These are phyloP conservation scores for Pseudogymnoascus sp. DNA, from an alignment of 2,329 filamentous ascomycete genomes.

Conservation along the genomic window DNA sequence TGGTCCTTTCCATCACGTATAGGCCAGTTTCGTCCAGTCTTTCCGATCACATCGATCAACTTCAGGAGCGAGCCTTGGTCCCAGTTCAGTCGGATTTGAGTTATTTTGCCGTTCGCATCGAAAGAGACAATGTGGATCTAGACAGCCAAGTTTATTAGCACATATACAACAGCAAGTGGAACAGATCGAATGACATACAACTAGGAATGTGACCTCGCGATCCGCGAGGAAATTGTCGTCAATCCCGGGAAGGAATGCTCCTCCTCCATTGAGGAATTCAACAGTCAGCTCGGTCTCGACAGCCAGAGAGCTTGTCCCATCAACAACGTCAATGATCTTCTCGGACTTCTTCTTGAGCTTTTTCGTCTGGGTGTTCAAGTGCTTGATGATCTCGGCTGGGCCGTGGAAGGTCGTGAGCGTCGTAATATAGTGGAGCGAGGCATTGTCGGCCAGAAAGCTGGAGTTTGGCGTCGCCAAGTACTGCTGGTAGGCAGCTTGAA, in stretches of 20 bases:
- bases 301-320: conserved; percentile 62
- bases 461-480: conserved; percentile 63
- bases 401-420: conserved; percentile 71
- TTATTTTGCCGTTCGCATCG: conserved; percentile 67
- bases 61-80: conserved; percentile 91
- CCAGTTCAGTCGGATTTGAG: conserved; percentile 85
- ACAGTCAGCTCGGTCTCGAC: conserved; percentile 76
- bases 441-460: conserved; percentile 55
- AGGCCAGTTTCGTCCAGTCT: conserved; percentile 86
- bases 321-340: conserved; percentile 65
- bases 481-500: conserved; percentile 57
- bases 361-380: conserved; percentile 63
- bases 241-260: conserved; percentile 77
- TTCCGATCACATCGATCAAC: conserved; percentile 88
- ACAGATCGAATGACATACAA: conserved; percentile 52
- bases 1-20: conserved; percentile 84
- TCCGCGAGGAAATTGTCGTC: conserved; percentile 94
- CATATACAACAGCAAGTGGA: not conserved
- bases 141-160: conserved; percentile 15
- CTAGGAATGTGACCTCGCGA: conserved; percentile 67
- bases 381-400: conserved; percentile 71
- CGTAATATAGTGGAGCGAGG: conserved; percentile 79
- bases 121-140: conserved; percentile 87
- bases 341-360: conserved; percentile 79
- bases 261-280: conserved; percentile 75